Evolutionary conservation across 441 rosid genomes (phyloP), one percentile per base, ranked within the genome.

Genomic region (Melastoma candidum): DNA sequence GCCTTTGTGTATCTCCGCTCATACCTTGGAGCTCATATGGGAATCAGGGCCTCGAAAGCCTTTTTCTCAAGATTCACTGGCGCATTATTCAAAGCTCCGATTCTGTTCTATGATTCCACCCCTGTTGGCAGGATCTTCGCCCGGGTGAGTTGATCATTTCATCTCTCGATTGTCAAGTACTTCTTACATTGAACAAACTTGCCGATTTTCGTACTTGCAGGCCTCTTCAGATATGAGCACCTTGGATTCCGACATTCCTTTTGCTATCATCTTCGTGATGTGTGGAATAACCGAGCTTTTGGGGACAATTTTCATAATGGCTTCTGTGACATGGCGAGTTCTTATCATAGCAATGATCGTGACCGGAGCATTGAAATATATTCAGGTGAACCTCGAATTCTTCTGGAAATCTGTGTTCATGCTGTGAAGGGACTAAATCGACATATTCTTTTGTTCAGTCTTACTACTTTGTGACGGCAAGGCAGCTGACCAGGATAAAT

Each of bases 271-370:
- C 57, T 92, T 70, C 60, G 74, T 71, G 61, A 65, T 63, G 36
- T 63, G 79, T 50, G 65, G 80, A 22, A 60, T 56, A 13, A 48
- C 74, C 32, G 98, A 87, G 73, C 71, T 83, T 58, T 1, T 72
- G 49, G 66, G 75, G 45, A 77, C 60, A 22, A 69, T 87, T 51
- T 67, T 67, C 53, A 61, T 87, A 51, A 82, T 83, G 93, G 89
- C 80, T 29, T 83, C 80, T 11, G 83, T 90, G 49, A 90, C 95
- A 29, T 87, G 98, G 98, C 98, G 80, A 76, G 89, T 87, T 54
- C 85, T 87, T 13, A 66, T 87, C 22, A 77, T 79, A 12, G 90
- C 81, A 51, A 59, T 82, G 58, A 61, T 85, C 47, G 81, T 85
- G 25, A 53, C 80, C 57, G 70, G 69, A 17, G 89, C 82, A 14